Conservation (phyloP, 352 stramenopile genomes). For the Globisporangium barbulae region DNA sequence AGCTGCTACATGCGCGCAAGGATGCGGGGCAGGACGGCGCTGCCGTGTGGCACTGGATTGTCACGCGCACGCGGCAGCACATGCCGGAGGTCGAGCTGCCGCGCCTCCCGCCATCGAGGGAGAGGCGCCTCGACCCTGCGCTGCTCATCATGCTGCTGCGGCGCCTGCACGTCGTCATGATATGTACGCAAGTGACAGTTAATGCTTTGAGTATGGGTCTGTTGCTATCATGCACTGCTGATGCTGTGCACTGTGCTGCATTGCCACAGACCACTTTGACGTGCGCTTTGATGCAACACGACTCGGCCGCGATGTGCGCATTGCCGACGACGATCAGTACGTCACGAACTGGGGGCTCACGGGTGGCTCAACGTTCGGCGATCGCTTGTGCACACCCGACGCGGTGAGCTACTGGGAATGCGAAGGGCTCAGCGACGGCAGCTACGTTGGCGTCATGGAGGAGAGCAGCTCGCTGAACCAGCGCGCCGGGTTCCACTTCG, state of each 20-base stretch:
- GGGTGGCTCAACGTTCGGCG: slow-evolving; percentile 47
- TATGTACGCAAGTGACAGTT: slow-evolving; percentile 56
- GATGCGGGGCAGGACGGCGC: slow-evolving; percentile 20
- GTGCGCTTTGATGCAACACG: slow-evolving; percentile 42
- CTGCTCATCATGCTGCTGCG: slow-evolving; percentile 43
- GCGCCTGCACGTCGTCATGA: slow-evolving; percentile 44
- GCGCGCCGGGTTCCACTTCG: slow-evolving; percentile 16
- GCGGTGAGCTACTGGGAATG: slow-evolving; percentile 73
- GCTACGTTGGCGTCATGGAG: slow-evolving; percentile 52
- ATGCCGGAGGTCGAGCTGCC: slow-evolving; percentile 29
- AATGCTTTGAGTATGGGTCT: not conserved
- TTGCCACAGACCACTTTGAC: slow-evolving; percentile 37
- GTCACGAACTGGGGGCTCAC: slow-evolving; percentile 39
- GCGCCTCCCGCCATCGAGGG: slow-evolving; percentile 15
- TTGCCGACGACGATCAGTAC: slow-evolving; percentile 34
- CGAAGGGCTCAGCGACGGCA: slow-evolving; percentile 53
- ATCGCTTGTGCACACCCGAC: slow-evolving; percentile 31
- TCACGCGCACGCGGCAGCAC: slow-evolving; percentile 23
- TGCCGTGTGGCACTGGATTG: slow-evolving; percentile 43
- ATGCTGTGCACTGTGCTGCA: not conserved
- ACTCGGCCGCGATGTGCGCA: slow-evolving; percentile 43
- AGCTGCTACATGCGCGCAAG: slow-evolving; percentile 32
- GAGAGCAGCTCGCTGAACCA: not conserved
- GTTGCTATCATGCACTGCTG: not conserved
- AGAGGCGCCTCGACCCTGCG: slow-evolving; percentile 25